These are phyloP conservation scores for Aspergillus nidulans DNA, from an alignment of 495 filamentous ascomycete species.

Conservation along the genomic window DNA sequence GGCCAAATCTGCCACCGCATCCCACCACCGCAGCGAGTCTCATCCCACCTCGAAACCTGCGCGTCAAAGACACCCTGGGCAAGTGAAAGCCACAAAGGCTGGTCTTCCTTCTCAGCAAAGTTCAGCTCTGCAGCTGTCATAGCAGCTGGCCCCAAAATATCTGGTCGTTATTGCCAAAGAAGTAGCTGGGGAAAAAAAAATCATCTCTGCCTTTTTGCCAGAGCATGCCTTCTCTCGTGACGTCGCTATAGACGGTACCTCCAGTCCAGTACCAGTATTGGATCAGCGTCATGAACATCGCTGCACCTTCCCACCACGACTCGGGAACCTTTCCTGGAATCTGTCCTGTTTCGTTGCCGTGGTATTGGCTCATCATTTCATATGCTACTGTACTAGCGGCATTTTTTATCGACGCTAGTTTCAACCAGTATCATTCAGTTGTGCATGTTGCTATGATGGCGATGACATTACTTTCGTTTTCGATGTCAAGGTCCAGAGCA, in stretches of 20 bases:
- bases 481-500: constrained; percentile 30
- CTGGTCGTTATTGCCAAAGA: constrained; percentile 68
- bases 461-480: constrained; percentile 32
- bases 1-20: constrained; percentile 81
- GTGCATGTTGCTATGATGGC: not conserved
- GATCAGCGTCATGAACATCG: constrained; percentile 68
- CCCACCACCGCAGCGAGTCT: constrained; percentile 65
- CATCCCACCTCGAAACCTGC: constrained; percentile 65
- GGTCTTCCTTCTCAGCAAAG: constrained; percentile 56
- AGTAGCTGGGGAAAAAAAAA: constrained; percentile 57
- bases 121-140: constrained; percentile 70
- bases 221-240: constrained; percentile 59
- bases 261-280: constrained; percentile 78
- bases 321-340: constrained; percentile 61
- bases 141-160: constrained; percentile 72
- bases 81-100: constrained; percentile 61
- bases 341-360: constrained; percentile 55
- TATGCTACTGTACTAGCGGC: constrained; percentile 59
- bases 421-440: not conserved
- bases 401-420: constrained; percentile 53
- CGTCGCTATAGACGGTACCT: constrained; percentile 63
- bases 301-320: constrained; percentile 74
- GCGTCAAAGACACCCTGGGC: constrained; percentile 60
- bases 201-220: constrained; percentile 64
- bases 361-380: constrained; percentile 63